Base-by-base conservation (phyloP, 805 yeast genomes). In the Cyberlindnera galapagoensis region DNA sequence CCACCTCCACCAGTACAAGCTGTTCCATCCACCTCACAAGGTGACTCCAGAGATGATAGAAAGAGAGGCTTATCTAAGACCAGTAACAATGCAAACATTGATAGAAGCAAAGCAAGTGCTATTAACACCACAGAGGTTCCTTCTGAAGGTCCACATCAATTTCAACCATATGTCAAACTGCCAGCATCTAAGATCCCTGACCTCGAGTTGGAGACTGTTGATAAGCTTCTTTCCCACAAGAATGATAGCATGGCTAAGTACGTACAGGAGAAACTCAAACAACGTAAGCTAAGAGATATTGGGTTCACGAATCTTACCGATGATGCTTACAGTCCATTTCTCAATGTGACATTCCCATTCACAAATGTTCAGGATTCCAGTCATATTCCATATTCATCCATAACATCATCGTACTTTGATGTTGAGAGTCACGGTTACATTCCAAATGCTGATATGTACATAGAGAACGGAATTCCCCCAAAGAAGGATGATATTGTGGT, bases 181-280 rank as follows among this genome's bases (percentile, higher is more conserved):
- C 95, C 96, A 3, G 80, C 92, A 23, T 82, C 95, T 2, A 84
- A 86, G 57, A 83, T 90, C 42, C 97, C 97, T 11, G 97, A 90
- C 57, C 70, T 88, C 69, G 94, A 86, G 28, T 65, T 90, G 39
- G 79, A 82, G 16, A 84, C 95, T 6, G 88, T 87, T 9, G 83
- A 82, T 34, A 70, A 76, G 28, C 76, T 86, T 15, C 60, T 83
- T 30, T 66, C 73, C 29, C 88, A 79, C 41, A 85, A 86, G 57
- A 80, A 85, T 39, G 77, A 70, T 35, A 80, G 84, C 6, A 79
- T 88, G 40, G 77, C 78, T 40, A 72, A 77, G 35, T 94, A 85
- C n/a, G 95, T 92, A 30, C 74, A 77, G 41, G 95, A 85, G 45
- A 83, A 85, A 54, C 67, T 90, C 57, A 74, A 74, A 31, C 80